Evolutionary conservation across 2,329 filamentous ascomycete genomes (phyloP).

Genomic region (Leptographium procerum): DNA sequence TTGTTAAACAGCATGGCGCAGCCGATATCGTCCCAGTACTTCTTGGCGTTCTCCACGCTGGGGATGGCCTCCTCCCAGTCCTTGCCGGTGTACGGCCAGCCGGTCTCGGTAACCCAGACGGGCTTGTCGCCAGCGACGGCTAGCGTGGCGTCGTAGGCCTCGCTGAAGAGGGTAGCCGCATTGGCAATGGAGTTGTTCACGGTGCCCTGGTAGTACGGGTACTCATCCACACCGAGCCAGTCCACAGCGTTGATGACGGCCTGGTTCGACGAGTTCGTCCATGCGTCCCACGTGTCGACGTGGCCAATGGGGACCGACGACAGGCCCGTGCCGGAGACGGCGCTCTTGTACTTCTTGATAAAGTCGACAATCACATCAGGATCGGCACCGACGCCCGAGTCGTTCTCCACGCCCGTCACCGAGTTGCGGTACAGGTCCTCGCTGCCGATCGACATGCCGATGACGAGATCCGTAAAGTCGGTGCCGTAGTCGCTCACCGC

Average conservation of each 20-base stretch:
- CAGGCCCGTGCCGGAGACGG: constrained; percentile 36
- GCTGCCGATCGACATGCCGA: constrained; percentile 54
- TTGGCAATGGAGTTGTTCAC: constrained; percentile 45
- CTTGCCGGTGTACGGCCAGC: constrained; percentile 48
- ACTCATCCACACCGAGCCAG: constrained; percentile 54
- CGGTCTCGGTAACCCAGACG: constrained; percentile 14
- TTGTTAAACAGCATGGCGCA: constrained; percentile 47
- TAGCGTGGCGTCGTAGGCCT: constrained; percentile 30
- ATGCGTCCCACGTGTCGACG: constrained; percentile 58
- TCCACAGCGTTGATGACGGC: constrained; percentile 50
- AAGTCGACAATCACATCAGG: constrained; percentile 51
- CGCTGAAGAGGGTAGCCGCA: constrained; percentile 41
- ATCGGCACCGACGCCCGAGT: constrained; percentile 47
- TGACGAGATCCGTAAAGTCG: constrained; percentile 43
- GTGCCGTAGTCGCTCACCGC: constrained; percentile 43
- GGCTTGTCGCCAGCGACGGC: constrained; percentile 26
- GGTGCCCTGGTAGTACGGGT: constrained; percentile 53
- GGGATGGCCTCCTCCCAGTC: constrained; percentile 43
- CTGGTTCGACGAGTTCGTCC: constrained; percentile 48
- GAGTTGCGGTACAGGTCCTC: constrained; percentile 56
- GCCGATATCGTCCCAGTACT: constrained; percentile 51
- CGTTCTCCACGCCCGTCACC: constrained; percentile 50
- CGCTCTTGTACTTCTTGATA: constrained; percentile 51
- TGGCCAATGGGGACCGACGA: constrained; percentile 44
- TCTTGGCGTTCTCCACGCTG: constrained; percentile 46